A percentile compares a stretch with the other conserved stretches of the same genome.
Conservation (phyloP, 1,139 yeast species). For the Eremothecium gossypii region DNA sequence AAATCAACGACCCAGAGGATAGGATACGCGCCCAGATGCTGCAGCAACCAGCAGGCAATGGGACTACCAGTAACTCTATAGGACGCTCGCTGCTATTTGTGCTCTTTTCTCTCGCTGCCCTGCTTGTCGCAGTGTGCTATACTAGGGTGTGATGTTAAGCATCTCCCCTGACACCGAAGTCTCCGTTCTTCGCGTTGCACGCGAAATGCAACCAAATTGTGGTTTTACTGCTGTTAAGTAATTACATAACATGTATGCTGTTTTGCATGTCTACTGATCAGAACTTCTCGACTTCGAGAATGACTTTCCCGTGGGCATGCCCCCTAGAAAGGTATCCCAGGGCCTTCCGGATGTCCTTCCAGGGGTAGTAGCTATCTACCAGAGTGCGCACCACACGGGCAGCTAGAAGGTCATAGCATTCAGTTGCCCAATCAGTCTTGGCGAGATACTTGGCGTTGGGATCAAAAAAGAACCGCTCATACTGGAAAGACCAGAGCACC, state of each 20-base stretch:
- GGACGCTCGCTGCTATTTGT: not conserved
- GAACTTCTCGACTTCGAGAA: conserved; percentile 35
- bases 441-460: conserved; percentile 23
- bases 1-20: conserved; percentile 40
- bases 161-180: too few species aligned
- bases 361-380: conserved; percentile 47
- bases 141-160: too few species aligned
- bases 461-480: conserved; percentile 30
- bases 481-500: conserved; percentile 30
- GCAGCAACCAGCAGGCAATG: not conserved
- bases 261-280: too few species aligned
- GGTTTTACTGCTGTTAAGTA: too few species aligned
- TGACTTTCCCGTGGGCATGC: conserved; percentile 59
- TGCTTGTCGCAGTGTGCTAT: too few species aligned
- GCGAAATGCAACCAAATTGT: too few species aligned
- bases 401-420: conserved; percentile 36
- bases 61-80: not conserved
- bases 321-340: conserved; percentile 40
- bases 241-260: too few species aligned
- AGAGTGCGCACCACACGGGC: conserved; percentile 33
- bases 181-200: too few species aligned
- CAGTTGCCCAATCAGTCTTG: conserved; percentile 28
- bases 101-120: too few species aligned
- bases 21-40: conserved; percentile 33
- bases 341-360: conserved; percentile 47